phyloP scores from a whole-genome alignment of 2,329 filamentous ascomycete species.

The Bipolaris bicolor region DNA sequence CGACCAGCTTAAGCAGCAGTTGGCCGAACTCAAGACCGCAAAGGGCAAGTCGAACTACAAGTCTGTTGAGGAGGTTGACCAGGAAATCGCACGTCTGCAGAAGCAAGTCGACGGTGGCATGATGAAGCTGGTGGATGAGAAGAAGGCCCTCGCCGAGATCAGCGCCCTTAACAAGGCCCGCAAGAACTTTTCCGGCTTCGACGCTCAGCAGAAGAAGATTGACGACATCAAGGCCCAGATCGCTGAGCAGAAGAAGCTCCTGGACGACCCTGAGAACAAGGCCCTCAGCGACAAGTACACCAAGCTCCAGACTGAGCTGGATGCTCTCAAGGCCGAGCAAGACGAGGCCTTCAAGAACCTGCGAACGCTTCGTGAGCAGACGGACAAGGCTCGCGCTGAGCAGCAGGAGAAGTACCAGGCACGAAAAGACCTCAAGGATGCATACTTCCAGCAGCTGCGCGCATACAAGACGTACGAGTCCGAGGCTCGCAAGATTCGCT shows the following conservation, averaged over 20 bases:
- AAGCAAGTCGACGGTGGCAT: conserved; percentile 84
- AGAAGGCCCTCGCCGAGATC: conserved; percentile 86
- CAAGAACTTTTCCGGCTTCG: conserved; percentile 88
- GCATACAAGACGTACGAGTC: conserved; percentile 85
- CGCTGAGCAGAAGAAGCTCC: conserved; percentile 82
- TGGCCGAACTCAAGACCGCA: conserved; percentile 85
- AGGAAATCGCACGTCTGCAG: conserved; percentile 79
- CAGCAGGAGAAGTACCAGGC: conserved; percentile 85
- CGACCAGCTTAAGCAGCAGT: conserved; percentile 82
- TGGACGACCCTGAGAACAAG: conserved; percentile 91
- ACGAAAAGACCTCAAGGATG: conserved; percentile 87
- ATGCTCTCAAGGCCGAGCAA: conserved; percentile 88
- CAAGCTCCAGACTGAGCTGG: conserved; percentile 84
- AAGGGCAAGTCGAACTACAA: conserved; percentile 84
- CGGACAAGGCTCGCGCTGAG: conserved; percentile 79
- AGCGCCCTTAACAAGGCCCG: conserved; percentile 83
- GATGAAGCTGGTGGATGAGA: conserved; percentile 97
- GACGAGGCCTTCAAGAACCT: conserved; percentile 89
- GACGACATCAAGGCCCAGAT: conserved; percentile 87
- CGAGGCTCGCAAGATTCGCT: conserved; percentile 75
- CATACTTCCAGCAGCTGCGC: conserved; percentile 80
- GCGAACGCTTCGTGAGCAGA: conserved; percentile 82
- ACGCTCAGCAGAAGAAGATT: conserved; percentile 85
- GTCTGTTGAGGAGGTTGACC: conserved; percentile 84
- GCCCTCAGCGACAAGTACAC: conserved; percentile 86